Conservation (phyloP, 2,329 filamentous ascomycete genomes). For the Colletotrichum cordylinicola region DNA sequence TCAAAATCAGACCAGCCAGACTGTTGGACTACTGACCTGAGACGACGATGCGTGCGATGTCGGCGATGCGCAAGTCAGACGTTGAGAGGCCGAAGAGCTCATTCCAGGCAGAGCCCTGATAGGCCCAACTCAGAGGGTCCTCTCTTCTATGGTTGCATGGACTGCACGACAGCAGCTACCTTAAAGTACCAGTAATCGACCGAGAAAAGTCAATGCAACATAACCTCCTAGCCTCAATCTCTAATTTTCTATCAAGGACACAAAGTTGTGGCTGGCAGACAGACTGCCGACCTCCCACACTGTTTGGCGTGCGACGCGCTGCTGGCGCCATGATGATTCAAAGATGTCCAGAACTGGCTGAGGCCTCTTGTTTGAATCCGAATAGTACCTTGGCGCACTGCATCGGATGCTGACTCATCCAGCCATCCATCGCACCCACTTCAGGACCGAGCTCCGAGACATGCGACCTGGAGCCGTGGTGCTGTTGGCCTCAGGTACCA, state of each 20-base stretch:
- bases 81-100: not conserved
- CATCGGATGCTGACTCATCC: constrained; percentile 3
- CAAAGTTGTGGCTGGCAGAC: not conserved
- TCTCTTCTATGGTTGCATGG: not conserved
- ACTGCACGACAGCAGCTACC: not conserved
- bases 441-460: constrained; percentile 4
- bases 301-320: not conserved
- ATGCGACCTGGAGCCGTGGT: not conserved
- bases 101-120: not conserved
- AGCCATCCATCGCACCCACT: not conserved
- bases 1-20: not conserved
- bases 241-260: not conserved
- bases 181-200: not conserved
- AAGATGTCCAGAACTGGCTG: not conserved
- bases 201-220: not conserved
- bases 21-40: not conserved
- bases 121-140: not conserved
- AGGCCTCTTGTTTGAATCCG: not conserved
- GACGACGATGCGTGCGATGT: constrained; percentile 2
- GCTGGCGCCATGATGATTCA: not conserved
- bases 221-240: not conserved
- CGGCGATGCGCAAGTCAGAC: not conserved
- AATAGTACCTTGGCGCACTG: not conserved
- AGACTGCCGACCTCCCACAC: not conserved
- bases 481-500: constrained; percentile 7